Evolutionary conservation across 257 asterid species (phyloP), one percentile per base, ranked within the genome.

Genomic region (Cruciata laevipes): DNA sequence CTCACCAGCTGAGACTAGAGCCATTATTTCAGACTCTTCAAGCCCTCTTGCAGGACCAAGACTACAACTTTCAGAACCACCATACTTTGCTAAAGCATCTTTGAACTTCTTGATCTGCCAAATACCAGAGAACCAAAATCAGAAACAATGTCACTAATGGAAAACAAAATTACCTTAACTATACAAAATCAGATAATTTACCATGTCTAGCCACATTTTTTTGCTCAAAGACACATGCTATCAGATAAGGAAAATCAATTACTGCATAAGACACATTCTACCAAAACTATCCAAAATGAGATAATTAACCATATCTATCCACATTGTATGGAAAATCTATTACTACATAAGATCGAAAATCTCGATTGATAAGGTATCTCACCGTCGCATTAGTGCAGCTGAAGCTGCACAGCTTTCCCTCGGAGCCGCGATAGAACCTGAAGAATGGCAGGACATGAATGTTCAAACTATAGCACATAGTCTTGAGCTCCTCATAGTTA

Each of bases 321-420:
- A 44, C 53, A 44, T 44, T 44, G 9, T 44, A 44, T 14, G 52
- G n/a, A 14, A 44, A 44, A 13, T 6, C 5, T n/a, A 47, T 47
- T 4, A 44, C 53, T 44, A 44, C 17, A 40, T 40, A 44, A 13
- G 53, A 16, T 13, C 1, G 14, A 47, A 47, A 42, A 42, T 1
- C 0, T 17, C 55, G 18, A 42, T 47, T 17, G 1, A 47, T 18
- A 0, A 53, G 60, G 52, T 12, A 40, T 13, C 97, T 77, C 71
- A 92, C 98, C 0, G 98, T 92, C 66, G 98, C 94, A 75, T 83
- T 89, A 27, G 97, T 92, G 78, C 98, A 92, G 86, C 98, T 92
- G 72, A 92, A 89, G 85, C 95, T 92, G 70, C 97, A 85, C 13
- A 86, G 69, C 31, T 75, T 82, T 69, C 97, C 98, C 53, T 83